Conservation (phyloP, 257 asterid species). For the Solanum dulcamara region DNA sequence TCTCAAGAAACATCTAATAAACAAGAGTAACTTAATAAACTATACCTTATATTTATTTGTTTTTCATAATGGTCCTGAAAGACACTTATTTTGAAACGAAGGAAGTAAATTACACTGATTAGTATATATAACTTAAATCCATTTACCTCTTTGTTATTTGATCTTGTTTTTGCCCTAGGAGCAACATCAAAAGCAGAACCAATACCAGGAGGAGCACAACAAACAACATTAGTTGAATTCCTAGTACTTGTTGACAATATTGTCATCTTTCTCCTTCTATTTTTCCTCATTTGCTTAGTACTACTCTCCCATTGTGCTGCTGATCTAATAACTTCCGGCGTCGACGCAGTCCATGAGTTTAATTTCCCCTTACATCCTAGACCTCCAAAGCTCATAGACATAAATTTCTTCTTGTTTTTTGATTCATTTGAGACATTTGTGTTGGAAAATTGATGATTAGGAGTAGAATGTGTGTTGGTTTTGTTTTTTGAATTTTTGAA, state of each 20-base stretch:
- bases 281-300: conserved; percentile 6
- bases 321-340: background rate
- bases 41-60: no score
- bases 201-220: conserved; percentile 58
- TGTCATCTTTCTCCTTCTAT: conserved; percentile 11
- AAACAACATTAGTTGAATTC: conserved; percentile 30
- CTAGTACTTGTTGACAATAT: conserved; percentile 1
- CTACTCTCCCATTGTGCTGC: background rate
- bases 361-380: conserved; percentile 36
- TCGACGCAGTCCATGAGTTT: background rate
- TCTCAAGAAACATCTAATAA: background rate
- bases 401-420: conserved; percentile 16
- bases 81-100: background rate
- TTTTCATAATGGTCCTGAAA: background rate
- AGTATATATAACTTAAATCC: background rate
- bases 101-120: background rate
- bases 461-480: background rate
- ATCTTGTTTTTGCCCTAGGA: conserved; percentile 18
- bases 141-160: conserved; percentile 25
- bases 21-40: background rate
- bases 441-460: background rate
- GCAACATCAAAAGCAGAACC: conserved; percentile 46
- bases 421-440: background rate
- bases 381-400: conserved; percentile 22
- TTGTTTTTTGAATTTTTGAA: background rate